Base-by-base conservation (phyloP, 345 rosid species). In the Euphorbia pulcherrima region DNA sequence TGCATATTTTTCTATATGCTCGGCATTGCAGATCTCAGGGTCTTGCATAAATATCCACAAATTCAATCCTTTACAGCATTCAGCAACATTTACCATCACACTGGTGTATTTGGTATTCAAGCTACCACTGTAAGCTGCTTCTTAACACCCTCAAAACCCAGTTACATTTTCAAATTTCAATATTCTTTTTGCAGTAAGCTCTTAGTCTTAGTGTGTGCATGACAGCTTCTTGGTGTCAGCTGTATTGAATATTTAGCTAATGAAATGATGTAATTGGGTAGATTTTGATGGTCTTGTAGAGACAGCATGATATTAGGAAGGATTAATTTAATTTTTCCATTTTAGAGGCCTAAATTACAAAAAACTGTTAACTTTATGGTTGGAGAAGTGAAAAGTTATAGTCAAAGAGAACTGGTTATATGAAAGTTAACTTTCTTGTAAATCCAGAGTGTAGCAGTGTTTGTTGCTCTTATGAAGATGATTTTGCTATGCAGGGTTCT, bases 401-500 rank as follows among this genome's bases (percentile, higher is more conserved):
- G 56, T 35, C 16, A 10, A 0, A 24, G 35, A 62, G 35, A 58
- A 58, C 18, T 29, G 37, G 2, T n/a, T 33, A 11, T 4, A 35
- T 21, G 20, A 60, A 30, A 10, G 47, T 37, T 10, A n/a, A 23
- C 27, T 26, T 8, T 30, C 39, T 35, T 35, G 47, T 37, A 48
- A 16, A 37, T 28, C 26, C 40, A 9, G 39, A 37, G 12, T 20
- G 64, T 6, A 11, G 11, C 20, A 20, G 40, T 20, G 20, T 41
- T 14, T 20, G 7, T 53, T 33, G 23, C 55, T 51, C 60, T 70
- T 24, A 11, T 50, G 24, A 64, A 44, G 37, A 47, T 46, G 39
- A 20, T 27, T 52, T 18, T 29, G 30, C 33, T 58, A 73, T 66
- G 71, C 44, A 73, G 67, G 41, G 60, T 59, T 39, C 76, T 47